phyloP scores from a whole-genome alignment of 352 stramenopile genomes.

The Elongisporangium prolatum region DNA sequence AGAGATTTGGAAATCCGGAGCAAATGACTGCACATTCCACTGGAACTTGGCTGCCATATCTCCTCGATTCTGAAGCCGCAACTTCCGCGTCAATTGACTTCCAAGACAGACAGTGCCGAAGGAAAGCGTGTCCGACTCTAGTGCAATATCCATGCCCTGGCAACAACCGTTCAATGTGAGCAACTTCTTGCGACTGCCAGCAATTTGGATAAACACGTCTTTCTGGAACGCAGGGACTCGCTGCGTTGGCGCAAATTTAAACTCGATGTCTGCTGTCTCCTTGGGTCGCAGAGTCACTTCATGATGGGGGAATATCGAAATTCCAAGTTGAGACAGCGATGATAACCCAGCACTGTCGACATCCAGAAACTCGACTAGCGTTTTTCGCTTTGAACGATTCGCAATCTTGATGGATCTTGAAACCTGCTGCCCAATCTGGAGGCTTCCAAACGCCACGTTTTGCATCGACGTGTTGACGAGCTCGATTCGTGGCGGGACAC shows the following conservation, averaged over 20 bases:
- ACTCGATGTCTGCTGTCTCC: slow-evolving; percentile 71
- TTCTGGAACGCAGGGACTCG: slow-evolving; percentile 62
- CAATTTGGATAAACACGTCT: slow-evolving; percentile 55
- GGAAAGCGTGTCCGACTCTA: slow-evolving; percentile 86
- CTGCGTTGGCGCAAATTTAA: slow-evolving; percentile 67
- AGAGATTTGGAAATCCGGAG: slow-evolving; percentile 75
- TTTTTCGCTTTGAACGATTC: slow-evolving; percentile 82
- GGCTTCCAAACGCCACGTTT: slow-evolving; percentile 68
- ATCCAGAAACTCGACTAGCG: slow-evolving; percentile 55
- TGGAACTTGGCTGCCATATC: slow-evolving; percentile 87
- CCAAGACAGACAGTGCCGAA: slow-evolving; percentile 90
- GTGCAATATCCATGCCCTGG: slow-evolving; percentile 87
- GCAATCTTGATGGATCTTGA: slow-evolving; percentile 73
- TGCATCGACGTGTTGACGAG: slow-evolving; percentile 86
- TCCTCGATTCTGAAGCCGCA: slow-evolving; percentile 88
- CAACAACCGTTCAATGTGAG: slow-evolving; percentile 80
- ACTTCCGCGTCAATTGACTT: slow-evolving; percentile 75
- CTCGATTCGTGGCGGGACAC: slow-evolving; percentile 79
- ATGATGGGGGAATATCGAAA: slow-evolving; percentile 62
- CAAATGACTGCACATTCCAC: slow-evolving; percentile 77
- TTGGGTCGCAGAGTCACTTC: slow-evolving; percentile 70
- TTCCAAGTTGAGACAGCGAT: slow-evolving; percentile 35
- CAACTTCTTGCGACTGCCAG: slow-evolving; percentile 69
- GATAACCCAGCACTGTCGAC: slow-evolving; percentile 13
- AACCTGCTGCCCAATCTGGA: slow-evolving; percentile 79